These are phyloP conservation scores for Fusarium ramigenum DNA, from an alignment of 2,329 filamentous ascomycete genomes.

Conservation along the genomic window DNA sequence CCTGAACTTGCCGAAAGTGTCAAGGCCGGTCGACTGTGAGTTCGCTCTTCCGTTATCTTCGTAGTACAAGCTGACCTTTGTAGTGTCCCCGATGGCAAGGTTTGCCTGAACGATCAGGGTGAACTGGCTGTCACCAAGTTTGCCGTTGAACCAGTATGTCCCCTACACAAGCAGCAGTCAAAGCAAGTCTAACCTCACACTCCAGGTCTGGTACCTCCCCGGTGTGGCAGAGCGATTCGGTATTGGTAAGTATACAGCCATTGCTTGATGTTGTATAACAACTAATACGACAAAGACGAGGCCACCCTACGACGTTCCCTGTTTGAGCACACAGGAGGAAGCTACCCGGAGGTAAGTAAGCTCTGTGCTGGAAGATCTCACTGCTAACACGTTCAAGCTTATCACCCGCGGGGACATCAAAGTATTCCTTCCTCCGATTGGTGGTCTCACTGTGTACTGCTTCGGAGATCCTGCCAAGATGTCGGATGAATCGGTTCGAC, in stretches of 20 bases:
- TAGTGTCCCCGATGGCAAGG: constrained; percentile 80
- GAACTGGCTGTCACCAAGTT: constrained; percentile 96
- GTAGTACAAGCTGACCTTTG: constrained; percentile 18
- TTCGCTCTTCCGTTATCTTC: background rate
- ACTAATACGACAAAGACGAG: constrained; percentile 69
- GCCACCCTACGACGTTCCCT: constrained; percentile 84
- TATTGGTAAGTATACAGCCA: constrained; percentile 66
- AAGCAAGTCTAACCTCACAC: background rate
- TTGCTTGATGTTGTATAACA: background rate
- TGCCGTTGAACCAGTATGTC: constrained; percentile 87
- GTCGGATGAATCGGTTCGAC: constrained; percentile 81
- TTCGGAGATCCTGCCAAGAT: constrained; percentile 96
- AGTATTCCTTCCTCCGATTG: constrained; percentile 93
- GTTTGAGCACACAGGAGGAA: constrained; percentile 95
- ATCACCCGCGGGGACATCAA: constrained; percentile 97
- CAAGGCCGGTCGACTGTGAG: constrained; percentile 74
- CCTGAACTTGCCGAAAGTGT: constrained; percentile 94
- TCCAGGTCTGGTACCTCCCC: constrained; percentile 79
- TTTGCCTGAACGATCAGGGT: constrained; percentile 85
- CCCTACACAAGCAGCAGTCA: background rate
- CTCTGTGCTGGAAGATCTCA: background rate
- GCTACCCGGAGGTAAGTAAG: constrained; percentile 78
- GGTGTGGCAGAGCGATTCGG: constrained; percentile 93
- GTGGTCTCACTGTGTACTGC: constrained; percentile 92
- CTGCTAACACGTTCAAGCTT: constrained; percentile 58